Base-by-base conservation (phyloP, 129 eudicot genomes). In the Tagetes patula region DNA sequence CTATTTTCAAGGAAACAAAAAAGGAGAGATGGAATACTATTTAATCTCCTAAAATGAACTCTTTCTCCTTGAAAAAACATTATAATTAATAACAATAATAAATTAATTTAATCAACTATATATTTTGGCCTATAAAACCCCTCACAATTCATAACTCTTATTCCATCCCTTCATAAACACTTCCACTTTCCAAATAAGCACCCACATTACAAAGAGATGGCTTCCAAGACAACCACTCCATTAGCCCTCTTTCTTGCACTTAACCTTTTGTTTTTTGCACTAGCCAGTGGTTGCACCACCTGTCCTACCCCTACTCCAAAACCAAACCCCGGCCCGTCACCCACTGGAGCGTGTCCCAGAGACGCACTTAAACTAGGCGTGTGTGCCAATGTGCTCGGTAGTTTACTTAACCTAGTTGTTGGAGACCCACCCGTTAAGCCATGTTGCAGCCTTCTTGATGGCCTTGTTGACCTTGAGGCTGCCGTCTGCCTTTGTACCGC, bases 401-500 rank as follows among this genome's bases (percentile, higher is more conserved):
- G 63, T 10, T 40, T 88, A 65, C 61, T 88, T 20, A 64, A 77
- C 41, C 36, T 79, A 0, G 58, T 63, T 0, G 47, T 87, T 6
- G 92, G 92, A 2, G 77, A 71, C 49, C 89, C 92, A n/a, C 81
- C 87, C 3, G 65, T 47, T 20, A 65, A 70, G 30, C 92, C 87
- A 61, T 88, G 96, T 32, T 88, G 96, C 74, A 72, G 78, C 40
- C 84, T 88, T 43, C 70, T 88, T 6, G 27, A 81, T 64, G 96
- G 91, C 31, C 83, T 85, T 30, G 82, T 65, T 39, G 88, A 85
- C 54, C 87, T 88, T 0, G 95, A 88, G 73, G 95, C 91, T 0
- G 96, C 96, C 0, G 66, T 84, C 2, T 89, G 96, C 79, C 89
- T 89, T 34, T 89, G 96, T 83, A 86, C 89, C 45, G 91, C 89